Conservation (phyloP, 176 grass and related monocot genomes). For the Oryza punctata region DNA sequence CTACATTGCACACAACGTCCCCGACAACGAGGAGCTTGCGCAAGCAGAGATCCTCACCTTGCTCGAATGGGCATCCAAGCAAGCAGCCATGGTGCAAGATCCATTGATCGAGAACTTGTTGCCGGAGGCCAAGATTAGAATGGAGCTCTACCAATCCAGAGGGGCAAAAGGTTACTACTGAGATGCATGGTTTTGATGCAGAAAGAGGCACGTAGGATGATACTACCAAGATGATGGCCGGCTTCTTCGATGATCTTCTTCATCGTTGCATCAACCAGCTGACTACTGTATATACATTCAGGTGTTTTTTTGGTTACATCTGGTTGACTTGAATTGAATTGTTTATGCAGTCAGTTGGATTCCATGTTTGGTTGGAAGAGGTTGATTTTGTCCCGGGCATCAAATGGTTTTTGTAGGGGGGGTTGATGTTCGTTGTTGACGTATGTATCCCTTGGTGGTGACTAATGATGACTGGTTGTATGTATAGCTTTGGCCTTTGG, state of each 20-base stretch:
- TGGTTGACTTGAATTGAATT: neutral
- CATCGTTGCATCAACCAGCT: slow-evolving; percentile 13
- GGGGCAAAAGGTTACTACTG: slow-evolving; percentile 60
- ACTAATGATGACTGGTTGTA: neutral
- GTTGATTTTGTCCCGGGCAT: neutral
- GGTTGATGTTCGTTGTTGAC: slow-evolving; percentile 9
- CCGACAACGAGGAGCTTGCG: slow-evolving; percentile 78
- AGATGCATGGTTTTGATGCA: slow-evolving; percentile 31
- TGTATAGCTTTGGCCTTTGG: slow-evolving; percentile 15
- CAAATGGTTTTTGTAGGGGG: slow-evolving; percentile 33
- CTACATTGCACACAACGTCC: slow-evolving; percentile 79
- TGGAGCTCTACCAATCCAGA: slow-evolving; percentile 95
- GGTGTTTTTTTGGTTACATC: slow-evolving; percentile 11
- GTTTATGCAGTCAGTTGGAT: slow-evolving; percentile 2
- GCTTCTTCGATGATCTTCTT: neutral
- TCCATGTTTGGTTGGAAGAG: neutral
- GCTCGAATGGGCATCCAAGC: slow-evolving; percentile 89
- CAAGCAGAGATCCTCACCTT: slow-evolving; percentile 75
- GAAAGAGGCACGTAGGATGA: slow-evolving; percentile 17
- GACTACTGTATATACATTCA: slow-evolving; percentile 38
- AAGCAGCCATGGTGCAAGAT: slow-evolving; percentile 62
- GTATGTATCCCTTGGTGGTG: slow-evolving; percentile 9
- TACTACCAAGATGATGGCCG: neutral
- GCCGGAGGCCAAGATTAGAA: slow-evolving; percentile 79
- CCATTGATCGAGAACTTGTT: slow-evolving; percentile 60